A percentile compares a stretch with the other conserved stretches of the same genome.
Conservation (phyloP, 768 basidiomycete species). For the Lentinula detonsa region DNA sequence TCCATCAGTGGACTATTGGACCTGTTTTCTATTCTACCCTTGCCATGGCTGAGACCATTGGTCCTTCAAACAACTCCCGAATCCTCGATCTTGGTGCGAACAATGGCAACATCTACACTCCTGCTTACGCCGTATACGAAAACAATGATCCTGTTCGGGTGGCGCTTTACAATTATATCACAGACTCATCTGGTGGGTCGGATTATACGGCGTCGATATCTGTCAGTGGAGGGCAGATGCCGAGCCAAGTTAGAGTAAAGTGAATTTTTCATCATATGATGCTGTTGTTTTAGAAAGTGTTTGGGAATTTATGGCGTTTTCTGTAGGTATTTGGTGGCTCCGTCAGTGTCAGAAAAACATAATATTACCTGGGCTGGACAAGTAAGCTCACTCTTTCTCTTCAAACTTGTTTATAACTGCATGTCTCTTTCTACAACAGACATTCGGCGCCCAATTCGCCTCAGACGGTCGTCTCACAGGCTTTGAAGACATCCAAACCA, state of each 20-base stretch:
- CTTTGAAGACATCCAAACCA: constrained; percentile 43
- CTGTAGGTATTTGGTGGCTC: constrained; percentile 49
- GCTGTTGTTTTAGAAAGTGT: too few species aligned
- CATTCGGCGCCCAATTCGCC: constrained; percentile 53
- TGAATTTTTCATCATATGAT: constrained; percentile 18
- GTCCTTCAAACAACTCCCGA: constrained; percentile 56
- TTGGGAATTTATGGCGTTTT: neutral
- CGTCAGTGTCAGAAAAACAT: constrained; percentile 49
- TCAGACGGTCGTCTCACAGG: constrained; percentile 67
- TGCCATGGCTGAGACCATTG: constrained; percentile 64
- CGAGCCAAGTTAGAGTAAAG: constrained; percentile 48
- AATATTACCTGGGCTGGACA: constrained; percentile 79
- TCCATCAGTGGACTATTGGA: constrained; percentile 51
- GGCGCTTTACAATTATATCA: constrained; percentile 69
- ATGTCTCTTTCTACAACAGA: constrained; percentile 26
- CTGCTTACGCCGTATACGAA: constrained; percentile 74
- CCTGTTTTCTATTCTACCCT: constrained; percentile 65
- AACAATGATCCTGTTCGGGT: constrained; percentile 54
- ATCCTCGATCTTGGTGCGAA: constrained; percentile 62
- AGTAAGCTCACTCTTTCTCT: constrained; percentile 26
- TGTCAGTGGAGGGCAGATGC: constrained; percentile 33
- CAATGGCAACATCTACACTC: constrained; percentile 46
- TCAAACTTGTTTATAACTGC: neutral
- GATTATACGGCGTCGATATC: constrained; percentile 47
- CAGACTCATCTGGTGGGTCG: constrained; percentile 50